Percentiles rank a stretch among this genome's conserved stretches.
phyloP scores from a whole-genome alignment of 306 rosid genomes.

The Myrica gale region DNA sequence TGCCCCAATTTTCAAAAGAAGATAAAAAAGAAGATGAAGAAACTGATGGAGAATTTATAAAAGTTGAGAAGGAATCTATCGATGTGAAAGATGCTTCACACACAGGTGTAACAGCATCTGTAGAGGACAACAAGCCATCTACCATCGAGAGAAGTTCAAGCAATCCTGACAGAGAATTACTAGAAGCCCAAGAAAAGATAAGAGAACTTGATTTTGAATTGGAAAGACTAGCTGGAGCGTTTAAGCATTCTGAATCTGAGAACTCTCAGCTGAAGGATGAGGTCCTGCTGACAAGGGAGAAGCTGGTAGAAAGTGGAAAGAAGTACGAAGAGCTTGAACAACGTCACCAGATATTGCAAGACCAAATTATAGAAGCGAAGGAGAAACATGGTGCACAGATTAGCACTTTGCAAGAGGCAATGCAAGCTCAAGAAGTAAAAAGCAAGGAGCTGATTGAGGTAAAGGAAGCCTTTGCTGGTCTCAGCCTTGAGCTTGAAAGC shows the following conservation, averaged over 20 bases:
- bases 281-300: slow-evolving; percentile 54
- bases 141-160: slow-evolving; percentile 52
- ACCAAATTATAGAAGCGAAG: slow-evolving; percentile 59
- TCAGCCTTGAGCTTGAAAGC: slow-evolving; percentile 62
- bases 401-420: slow-evolving; percentile 58
- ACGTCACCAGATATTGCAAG: slow-evolving; percentile 63
- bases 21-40: slow-evolving; percentile 84
- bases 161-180: slow-evolving; percentile 62
- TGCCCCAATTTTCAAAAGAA: slow-evolving; percentile 35
- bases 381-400: slow-evolving; percentile 60
- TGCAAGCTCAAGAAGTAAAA: slow-evolving; percentile 66
- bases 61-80: slow-evolving; percentile 81
- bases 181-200: slow-evolving; percentile 81
- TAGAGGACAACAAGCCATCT: slow-evolving; percentile 40
- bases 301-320: slow-evolving; percentile 56
- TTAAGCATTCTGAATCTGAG: slow-evolving; percentile 75
- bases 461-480: slow-evolving; percentile 65
- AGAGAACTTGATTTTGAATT: slow-evolving; percentile 74
- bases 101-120: slow-evolving; percentile 21
- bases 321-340: slow-evolving; percentile 62
- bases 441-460: slow-evolving; percentile 60
- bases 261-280: slow-evolving; percentile 70
- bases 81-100: slow-evolving; percentile 42
- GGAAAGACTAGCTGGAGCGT: slow-evolving; percentile 48
- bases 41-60: slow-evolving; percentile 88